Evolutionary conservation across 2,329 filamentous ascomycete species (phyloP), one percentile per base, ranked within the genome.

Genomic region (Diaporthe velutina): DNA sequence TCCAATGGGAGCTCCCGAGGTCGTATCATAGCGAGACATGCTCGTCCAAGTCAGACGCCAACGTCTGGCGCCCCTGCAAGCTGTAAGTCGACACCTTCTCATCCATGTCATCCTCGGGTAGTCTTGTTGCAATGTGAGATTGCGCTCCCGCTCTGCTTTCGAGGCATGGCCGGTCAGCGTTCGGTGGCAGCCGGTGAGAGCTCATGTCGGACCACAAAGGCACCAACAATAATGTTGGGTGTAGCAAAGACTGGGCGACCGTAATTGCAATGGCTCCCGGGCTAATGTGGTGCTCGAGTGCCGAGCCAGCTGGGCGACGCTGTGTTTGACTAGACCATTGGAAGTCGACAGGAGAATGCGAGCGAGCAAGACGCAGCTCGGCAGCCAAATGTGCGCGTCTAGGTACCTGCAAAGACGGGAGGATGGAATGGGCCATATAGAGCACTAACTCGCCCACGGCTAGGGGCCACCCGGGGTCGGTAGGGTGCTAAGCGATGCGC

Each of bases 281-380:
- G 38, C 58, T 42, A 22, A 28, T 66, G 61, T 66, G 61, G 61
- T 42, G 60, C 45, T 17, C 35, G 25, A 22, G 60, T 48, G 60
- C 60, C 60, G 60, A 66, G 60, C 40, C 40, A 66, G 28, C 61
- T 66, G 42, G 61, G 61, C 61, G 60, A 35, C 42, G 60, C 22
- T 33, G 40, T 66, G 42, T 42, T 28, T 17, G 42, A 45, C 25
- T 48, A 48, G 60, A 48, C 40, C 40, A 19, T 48, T 48, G 40
- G 40, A 64, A 64, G 58, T 64, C 25, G 61, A 66, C 61, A 66
- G 3, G 61, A 66, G 61, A 66, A 66, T 66, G 61, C 61, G 61
- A 66, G 61, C 42, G 61, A 25, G 10, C 17, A 35, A 2, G 19
- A 33, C 15, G 35, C 38, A 45, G 25, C 13, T 30, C 9, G 58